These are phyloP conservation scores for Amaranthus cruentus DNA, from an alignment of 148 eudicot species.

Conservation along the genomic window DNA sequence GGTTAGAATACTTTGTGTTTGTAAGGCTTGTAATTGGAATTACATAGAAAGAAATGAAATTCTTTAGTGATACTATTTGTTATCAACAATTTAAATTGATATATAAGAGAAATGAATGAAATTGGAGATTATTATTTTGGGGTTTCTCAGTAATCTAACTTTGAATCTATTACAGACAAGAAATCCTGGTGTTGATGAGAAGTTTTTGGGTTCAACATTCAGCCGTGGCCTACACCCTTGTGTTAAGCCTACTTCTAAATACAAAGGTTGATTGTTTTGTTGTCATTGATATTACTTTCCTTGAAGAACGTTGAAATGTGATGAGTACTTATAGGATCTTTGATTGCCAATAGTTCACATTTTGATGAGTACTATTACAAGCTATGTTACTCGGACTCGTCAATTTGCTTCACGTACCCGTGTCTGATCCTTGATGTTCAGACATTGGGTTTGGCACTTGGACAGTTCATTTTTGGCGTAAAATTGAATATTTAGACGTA, in stretches of 20 bases:
- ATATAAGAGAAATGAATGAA: not conserved
- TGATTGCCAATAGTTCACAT: not conserved
- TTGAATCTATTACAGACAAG: conserved; percentile 2
- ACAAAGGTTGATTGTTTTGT: conserved; percentile 48
- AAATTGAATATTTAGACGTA: no score
- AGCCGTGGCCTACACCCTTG: conserved; percentile 55
- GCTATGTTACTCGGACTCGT: no score
- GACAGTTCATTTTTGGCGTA: no score
- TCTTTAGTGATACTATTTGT: not conserved
- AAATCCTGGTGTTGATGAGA: conserved; percentile 25
- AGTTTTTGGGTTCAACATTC: conserved; percentile 45
- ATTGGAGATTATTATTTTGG: not conserved
- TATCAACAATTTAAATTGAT: not conserved
- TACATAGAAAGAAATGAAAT: no score
- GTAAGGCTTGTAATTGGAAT: no score
- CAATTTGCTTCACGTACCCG: no score
- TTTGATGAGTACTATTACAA: not conserved
- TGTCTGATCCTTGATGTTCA: no score
- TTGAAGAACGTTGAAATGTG: not conserved
- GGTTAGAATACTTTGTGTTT: not conserved
- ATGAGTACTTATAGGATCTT: not conserved
- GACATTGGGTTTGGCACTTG: no score
- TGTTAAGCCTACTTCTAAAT: conserved; percentile 55
- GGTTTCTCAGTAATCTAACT: not conserved
- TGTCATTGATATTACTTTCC: not conserved